These are phyloP conservation scores for Blastobotrys elegans DNA, from an alignment of 1,139 yeast species.

Conservation along the genomic window DNA sequence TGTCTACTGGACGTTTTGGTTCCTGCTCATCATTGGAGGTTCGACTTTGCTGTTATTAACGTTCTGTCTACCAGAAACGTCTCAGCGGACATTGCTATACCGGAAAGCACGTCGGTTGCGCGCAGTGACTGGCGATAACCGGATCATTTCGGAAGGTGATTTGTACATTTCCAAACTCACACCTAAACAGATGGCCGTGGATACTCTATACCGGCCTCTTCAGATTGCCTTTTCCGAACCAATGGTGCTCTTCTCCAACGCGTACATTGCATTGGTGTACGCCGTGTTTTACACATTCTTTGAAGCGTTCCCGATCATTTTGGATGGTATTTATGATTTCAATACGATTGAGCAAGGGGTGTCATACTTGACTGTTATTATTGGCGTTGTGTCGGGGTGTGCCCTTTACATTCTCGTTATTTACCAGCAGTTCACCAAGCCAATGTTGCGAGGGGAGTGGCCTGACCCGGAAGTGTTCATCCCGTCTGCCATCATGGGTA, in stretches of 20 bases:
- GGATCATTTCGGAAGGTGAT: conserved; percentile 24
- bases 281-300: conserved; percentile 53
- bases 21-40: conserved; percentile 40
- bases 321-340: conserved; percentile 42
- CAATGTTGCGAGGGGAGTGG: conserved; percentile 27
- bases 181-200: conserved; percentile 28
- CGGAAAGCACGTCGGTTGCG: conserved; percentile 28
- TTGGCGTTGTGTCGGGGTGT: conserved; percentile 39
- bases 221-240: conserved; percentile 37
- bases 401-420: conserved; percentile 5
- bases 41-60: conserved; percentile 36
- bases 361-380: conserved; percentile 41
- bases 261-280: conserved; percentile 51
- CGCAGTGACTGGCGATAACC: conserved; percentile 20
- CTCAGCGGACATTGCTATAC: conserved; percentile 20
- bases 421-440: conserved; percentile 7
- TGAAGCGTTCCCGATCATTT: conserved; percentile 59
- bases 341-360: conserved; percentile 47
- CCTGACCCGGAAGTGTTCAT: conserved; percentile 35
- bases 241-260: conserved; percentile 33
- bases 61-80: conserved; percentile 39
- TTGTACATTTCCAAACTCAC: conserved; percentile 5
- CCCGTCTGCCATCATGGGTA: conserved; percentile 41
- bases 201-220: conserved; percentile 47
- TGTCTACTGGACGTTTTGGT: conserved; percentile 43